Conservation (phyloP, 2,329 filamentous ascomycete species). For the Colletotrichum plurivorum region DNA sequence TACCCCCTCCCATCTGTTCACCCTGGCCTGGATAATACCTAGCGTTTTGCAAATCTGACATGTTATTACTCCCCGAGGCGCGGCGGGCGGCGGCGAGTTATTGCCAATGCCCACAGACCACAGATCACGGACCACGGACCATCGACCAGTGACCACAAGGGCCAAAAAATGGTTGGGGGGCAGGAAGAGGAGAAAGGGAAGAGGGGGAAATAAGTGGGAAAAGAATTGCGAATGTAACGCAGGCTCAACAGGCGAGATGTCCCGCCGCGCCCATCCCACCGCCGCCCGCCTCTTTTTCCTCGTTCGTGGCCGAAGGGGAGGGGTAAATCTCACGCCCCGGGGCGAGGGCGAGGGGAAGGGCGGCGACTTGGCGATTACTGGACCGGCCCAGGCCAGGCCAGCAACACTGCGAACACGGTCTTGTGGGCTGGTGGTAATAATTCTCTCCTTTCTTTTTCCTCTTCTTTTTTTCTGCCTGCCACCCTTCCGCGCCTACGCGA, state of each 20-base stretch:
- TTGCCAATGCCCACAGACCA: slow-evolving; percentile 32
- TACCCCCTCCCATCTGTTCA: too few species aligned
- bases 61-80: slow-evolving; percentile 36
- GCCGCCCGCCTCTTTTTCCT: slow-evolving; percentile 17
- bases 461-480: neutral
- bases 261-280: slow-evolving; percentile 25
- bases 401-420: neutral
- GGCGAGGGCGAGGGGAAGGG: neutral
- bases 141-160: slow-evolving; percentile 7
- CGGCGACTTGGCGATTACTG: slow-evolving; percentile 22
- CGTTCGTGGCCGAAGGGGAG: slow-evolving; percentile 7
- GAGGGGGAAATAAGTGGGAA: slow-evolving; percentile 26
- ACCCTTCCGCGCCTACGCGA: neutral
- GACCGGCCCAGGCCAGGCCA: slow-evolving; percentile 18
- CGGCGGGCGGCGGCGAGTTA: slow-evolving; percentile 27
- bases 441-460: neutral
- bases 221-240: slow-evolving; percentile 39
- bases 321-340: slow-evolving; percentile 20
- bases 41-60: slow-evolving; percentile 37
- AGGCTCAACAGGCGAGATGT: slow-evolving; percentile 36
- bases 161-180: slow-evolving; percentile 8
- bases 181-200: slow-evolving; percentile 16
- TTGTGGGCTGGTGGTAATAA: neutral
- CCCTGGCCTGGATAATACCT: neutral
- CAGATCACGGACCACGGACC: neutral